Evolutionary conservation across 1,284 basidiomycete species (phyloP).

Genomic region (Rhodotorula sp.): DNA sequence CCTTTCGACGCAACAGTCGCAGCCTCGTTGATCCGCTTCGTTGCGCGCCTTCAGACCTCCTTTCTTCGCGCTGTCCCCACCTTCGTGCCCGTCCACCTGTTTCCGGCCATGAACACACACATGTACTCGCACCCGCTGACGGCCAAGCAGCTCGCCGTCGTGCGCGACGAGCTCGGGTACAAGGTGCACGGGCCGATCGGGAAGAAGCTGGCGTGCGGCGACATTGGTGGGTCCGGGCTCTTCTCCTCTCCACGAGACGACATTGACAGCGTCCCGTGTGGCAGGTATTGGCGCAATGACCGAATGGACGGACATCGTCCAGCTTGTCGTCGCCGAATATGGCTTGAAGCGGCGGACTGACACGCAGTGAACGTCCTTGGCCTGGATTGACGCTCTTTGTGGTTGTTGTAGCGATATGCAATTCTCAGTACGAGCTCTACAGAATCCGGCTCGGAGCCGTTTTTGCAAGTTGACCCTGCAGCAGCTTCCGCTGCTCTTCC

Average conservation of each 20-base stretch:
- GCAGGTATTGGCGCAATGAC: slow-evolving; percentile 86
- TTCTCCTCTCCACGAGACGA: neutral
- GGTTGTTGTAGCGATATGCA: neutral
- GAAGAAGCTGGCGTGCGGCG: slow-evolving; percentile 87
- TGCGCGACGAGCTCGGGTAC: slow-evolving; percentile 74
- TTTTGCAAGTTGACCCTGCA: too few species aligned
- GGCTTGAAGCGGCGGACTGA: slow-evolving; percentile 8
- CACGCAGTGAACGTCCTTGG: neutral
- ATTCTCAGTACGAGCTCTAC: too few species aligned
- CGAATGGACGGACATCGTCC: slow-evolving; percentile 75
- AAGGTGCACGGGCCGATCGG: slow-evolving; percentile 79
- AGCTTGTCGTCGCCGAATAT: slow-evolving; percentile 40
- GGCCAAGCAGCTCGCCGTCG: slow-evolving; percentile 69
- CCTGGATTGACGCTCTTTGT: neutral
- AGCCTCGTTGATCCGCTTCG: neutral
- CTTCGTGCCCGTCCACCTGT: slow-evolving; percentile 66
- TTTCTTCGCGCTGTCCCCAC: slow-evolving; percentile 81
- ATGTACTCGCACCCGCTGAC: slow-evolving; percentile 98
- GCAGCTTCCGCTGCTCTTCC: too few species aligned
- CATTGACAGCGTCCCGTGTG: neutral
- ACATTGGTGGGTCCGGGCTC: slow-evolving; percentile 64
- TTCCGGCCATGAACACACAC: slow-evolving; percentile 97
- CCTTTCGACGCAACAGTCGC: slow-evolving; percentile 4
- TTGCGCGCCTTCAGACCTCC: slow-evolving; percentile 65
- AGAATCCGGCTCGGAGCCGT: too few species aligned